Evolutionary conservation across 805 yeast species (phyloP).

Genomic region (Torulaspora delbrueckii): DNA sequence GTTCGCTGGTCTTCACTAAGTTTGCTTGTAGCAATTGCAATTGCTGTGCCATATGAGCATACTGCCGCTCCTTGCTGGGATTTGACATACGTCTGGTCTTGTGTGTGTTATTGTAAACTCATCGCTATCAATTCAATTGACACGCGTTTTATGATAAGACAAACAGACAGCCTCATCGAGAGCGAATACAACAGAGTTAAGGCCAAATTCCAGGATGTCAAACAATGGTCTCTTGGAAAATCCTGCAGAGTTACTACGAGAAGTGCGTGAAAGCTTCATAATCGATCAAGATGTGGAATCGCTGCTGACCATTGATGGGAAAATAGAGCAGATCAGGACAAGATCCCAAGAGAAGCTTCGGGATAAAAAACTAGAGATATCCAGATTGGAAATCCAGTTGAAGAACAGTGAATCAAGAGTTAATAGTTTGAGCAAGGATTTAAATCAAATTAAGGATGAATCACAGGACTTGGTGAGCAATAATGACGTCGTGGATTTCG

Average conservation of each 20-base stretch:
- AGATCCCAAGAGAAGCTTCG: constrained; percentile 7
- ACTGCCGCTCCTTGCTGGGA: constrained; percentile 29
- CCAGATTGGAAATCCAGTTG: constrained; percentile 10
- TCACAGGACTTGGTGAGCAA: constrained; percentile 15
- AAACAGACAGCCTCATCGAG: not conserved
- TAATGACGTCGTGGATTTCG: constrained; percentile 17
- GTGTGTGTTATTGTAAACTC: not conserved
- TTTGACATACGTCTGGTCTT: constrained; percentile 16
- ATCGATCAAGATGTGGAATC: constrained; percentile 26
- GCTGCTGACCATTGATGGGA: constrained; percentile 15
- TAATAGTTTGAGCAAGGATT: constrained; percentile 9
- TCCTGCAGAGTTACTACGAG: constrained; percentile 22
- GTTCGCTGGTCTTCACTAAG: constrained; percentile 24
- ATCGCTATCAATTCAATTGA: not conserved
- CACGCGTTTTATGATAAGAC: not conserved
- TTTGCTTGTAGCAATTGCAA: constrained; percentile 26
- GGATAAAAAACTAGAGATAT: constrained; percentile 9
- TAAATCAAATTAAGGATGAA: constrained; percentile 15
- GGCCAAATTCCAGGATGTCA: constrained; percentile 8
- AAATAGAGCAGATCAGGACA: constrained; percentile 11
- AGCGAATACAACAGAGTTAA: not conserved
- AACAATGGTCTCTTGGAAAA: constrained; percentile 19
- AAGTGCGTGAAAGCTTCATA: constrained; percentile 26
- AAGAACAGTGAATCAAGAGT: constrained; percentile 8
- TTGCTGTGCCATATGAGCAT: constrained; percentile 31